Base-by-base conservation (phyloP, 2,329 filamentous ascomycete genomes). In the Fusarium neocosmosporiellum region DNA sequence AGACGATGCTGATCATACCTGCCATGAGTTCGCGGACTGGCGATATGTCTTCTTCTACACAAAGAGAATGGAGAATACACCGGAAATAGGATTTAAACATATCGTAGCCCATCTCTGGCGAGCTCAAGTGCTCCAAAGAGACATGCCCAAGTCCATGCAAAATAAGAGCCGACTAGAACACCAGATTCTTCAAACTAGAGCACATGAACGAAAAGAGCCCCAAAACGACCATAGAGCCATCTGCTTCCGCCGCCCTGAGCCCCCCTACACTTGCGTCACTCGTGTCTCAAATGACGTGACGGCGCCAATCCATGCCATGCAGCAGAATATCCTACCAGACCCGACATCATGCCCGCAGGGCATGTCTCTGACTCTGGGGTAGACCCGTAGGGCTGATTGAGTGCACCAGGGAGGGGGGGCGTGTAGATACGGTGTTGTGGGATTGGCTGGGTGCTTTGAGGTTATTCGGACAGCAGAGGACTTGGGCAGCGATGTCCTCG, bases 361-460 rank as follows among this genome's bases (percentile, higher is more conserved):
- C 11, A 20, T 57, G 11, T 39, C 29, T 20, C 14, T 11, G 57
- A 8, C 9, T 18, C 58, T 60, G 58, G 39, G 41, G 31, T 31
- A 60, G 33, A n/a, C n/a, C 20, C n/a, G 16, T 63, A 63, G 18
- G 60, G 60, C 60, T 63, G 48, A 53, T 46, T 46, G 18, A 50
- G 6, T 13, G 24, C 2, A 8, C 59, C 22, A 34, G 59, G 59
- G 31, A 62, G 36, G 48, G 43, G 41, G 46, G 43, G 36, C 10
- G 60, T 39, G 59, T 41, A 22, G 27, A 24, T 31, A 41, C 8
- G 16, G 59, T 62, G 37, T 63, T 58, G 14, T 43, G 36, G 29
- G 50, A 58, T 63, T 43, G 46, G 50, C 29, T 24, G 27, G 36
- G 20, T 60, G 11, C 6, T 39, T 10, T 55, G 60, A 63, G 60